Conservation (phyloP, 176 grass and related monocot species). For the Leersia perrieri region DNA sequence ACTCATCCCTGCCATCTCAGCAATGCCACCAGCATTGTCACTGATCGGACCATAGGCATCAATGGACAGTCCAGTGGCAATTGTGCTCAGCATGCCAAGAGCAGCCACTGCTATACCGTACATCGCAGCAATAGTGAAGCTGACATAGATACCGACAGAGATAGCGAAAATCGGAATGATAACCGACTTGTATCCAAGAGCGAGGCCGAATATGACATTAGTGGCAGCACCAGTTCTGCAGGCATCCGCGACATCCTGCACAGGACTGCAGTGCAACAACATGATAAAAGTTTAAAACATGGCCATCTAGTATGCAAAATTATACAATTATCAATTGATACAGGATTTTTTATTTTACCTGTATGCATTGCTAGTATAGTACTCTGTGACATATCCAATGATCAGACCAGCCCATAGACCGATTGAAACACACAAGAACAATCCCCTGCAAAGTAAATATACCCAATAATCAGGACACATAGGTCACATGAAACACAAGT, state of each 20-base stretch:
- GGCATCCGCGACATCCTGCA: conserved; percentile 53
- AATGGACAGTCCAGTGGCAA: conserved; percentile 40
- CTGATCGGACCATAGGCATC: conserved; percentile 55
- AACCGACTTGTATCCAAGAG: conserved; percentile 63
- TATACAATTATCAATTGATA: neutral
- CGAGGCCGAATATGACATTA: conserved; percentile 54
- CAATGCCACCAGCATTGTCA: conserved; percentile 56
- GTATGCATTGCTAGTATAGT: conserved; percentile 64
- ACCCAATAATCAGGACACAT: neutral
- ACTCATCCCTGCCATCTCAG: conserved; percentile 64
- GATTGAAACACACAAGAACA: conserved; percentile 55
- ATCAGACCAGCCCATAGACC: conserved; percentile 60
- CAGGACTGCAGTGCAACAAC: conserved; percentile 27
- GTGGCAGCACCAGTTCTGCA: conserved; percentile 51
- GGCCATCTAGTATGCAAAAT: neutral
- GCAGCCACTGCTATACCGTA: conserved; percentile 53
- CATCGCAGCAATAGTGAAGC: conserved; percentile 51
- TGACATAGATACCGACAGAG: conserved; percentile 45
- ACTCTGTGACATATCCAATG: conserved; percentile 56
- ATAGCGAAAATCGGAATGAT: conserved; percentile 51
- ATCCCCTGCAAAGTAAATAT: conserved; percentile 19
- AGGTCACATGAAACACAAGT: neutral
- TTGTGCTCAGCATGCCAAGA: conserved; percentile 56
- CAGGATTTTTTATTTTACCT: conserved; percentile 1
- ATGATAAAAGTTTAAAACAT: neutral